Evolutionary conservation across 192 early-diverging fungal genomes (phyloP), one percentile per base, ranked within the genome.

Genomic region (Rhizophlyctis rosea): DNA sequence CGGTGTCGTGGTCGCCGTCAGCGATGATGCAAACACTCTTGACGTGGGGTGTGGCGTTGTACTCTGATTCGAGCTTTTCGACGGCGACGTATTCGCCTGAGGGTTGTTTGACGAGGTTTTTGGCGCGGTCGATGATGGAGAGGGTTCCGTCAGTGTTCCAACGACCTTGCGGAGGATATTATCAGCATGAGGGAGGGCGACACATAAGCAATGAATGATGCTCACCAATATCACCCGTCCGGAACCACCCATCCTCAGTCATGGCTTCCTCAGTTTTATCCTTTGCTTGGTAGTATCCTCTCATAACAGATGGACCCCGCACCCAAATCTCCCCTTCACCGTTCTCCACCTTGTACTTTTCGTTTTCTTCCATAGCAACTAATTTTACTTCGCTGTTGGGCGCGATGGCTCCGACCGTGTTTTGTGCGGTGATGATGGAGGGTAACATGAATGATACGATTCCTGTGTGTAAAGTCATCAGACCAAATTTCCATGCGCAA

Each of bases 31-130:
- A 77, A 54, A 80, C 84, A 69, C 93, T 94, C 73, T 78, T 75
- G 32, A 95, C 88, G 58, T 78, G 83, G 27, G 74, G 34, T 18
- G 81, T 82, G 34, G 79, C 81, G 72, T 88, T 86, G 84, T 98
- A 98, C 4, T 90, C 81, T 11, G 91, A 83, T 74, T 98, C 96
- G 29, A 98, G 78, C 69, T 91, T 91, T 74, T 98, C 96, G 34
- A 98, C 74, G 24, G 96, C 96, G 72, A 98, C 88, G 57, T 81
- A 81, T 58, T 95, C 94, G 65, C 92, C 95, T 68, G 92, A 81
- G 3, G 86, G 77, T 60, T 94, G 79, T 74, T 96, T 98, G 61
- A 98, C 88, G 52, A 98, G 82, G 74, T 96, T 98, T 83, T 93
- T 93, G 65, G 83, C 87, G 49, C 95, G 83, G 72, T 98, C 95